phyloP scores from a whole-genome alignment of 306 rosid species.

The Fragaria iinumae region DNA sequence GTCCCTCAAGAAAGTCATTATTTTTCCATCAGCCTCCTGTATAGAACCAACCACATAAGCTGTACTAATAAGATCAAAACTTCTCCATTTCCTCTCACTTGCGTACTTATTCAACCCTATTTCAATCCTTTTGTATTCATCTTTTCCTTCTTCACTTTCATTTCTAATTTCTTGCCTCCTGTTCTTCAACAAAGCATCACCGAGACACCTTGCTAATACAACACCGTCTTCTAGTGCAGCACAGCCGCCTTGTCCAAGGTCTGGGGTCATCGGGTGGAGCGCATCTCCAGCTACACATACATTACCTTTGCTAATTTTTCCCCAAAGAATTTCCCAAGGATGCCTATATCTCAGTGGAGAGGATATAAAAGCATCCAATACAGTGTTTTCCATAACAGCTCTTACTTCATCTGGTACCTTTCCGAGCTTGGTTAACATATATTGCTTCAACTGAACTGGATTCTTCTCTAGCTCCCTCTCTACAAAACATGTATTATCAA shows the following conservation, averaged over 20 bases:
- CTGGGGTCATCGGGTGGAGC: slow-evolving; percentile 79
- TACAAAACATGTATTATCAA: slow-evolving; percentile 15
- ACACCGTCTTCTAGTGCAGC: slow-evolving; percentile 67
- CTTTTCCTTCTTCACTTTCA: slow-evolving; percentile 20
- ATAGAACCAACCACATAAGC: slow-evolving; percentile 49
- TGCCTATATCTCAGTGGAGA: slow-evolving; percentile 52
- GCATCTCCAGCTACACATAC: slow-evolving; percentile 84
- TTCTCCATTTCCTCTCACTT: slow-evolving; percentile 62
- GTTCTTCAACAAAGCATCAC: slow-evolving; percentile 38
- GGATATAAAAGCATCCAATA: slow-evolving; percentile 24
- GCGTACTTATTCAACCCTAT: slow-evolving; percentile 57
- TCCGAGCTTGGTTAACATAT: slow-evolving; percentile 50
- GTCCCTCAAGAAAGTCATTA: slow-evolving; percentile 46
- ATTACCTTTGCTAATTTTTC: slow-evolving; percentile 57
- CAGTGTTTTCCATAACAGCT: slow-evolving; percentile 41
- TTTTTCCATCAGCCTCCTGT: slow-evolving; percentile 33
- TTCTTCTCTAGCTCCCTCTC: slow-evolving; percentile 41
- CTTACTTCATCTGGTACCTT: slow-evolving; percentile 37
- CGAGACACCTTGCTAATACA: slow-evolving; percentile 62
- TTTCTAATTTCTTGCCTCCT: not conserved
- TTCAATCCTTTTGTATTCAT: slow-evolving; percentile 39
- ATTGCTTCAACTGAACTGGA: slow-evolving; percentile 43
- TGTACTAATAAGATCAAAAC: slow-evolving; percentile 41
- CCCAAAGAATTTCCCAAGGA: slow-evolving; percentile 64
- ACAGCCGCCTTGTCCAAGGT: slow-evolving; percentile 77